phyloP scores from a whole-genome alignment of 106 monocot genomes.

The Phalaenopsis aphrodite region DNA sequence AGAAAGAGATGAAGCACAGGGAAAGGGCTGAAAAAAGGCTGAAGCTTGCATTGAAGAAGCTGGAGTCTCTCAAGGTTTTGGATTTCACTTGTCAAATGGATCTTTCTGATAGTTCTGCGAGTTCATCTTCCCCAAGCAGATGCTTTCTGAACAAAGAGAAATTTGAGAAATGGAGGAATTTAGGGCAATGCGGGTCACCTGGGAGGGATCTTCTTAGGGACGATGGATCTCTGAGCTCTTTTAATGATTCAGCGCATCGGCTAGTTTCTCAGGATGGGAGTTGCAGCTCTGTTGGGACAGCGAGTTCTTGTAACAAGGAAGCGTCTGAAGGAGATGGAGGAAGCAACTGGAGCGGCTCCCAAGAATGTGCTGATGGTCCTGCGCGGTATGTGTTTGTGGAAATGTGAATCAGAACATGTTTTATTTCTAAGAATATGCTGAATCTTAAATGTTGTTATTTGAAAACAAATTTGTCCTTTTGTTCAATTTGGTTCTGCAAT shows the following conservation, averaged over 20 bases:
- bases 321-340: neutral
- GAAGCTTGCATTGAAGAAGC: constrained; percentile 57
- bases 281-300: constrained; percentile 34
- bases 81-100: constrained; percentile 11
- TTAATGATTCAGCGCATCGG: constrained; percentile 13
- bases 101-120: constrained; percentile 25
- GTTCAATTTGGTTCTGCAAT: no score
- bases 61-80: constrained; percentile 56
- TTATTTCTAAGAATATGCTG: no score
- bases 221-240: constrained; percentile 10
- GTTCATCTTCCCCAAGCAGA: constrained; percentile 16
- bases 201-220: neutral
- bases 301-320: constrained; percentile 23
- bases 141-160: neutral
- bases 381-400: constrained; percentile 15
- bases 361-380: neutral
- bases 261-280: constrained; percentile 34
- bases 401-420: neutral
- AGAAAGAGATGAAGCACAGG: constrained; percentile 55
- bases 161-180: constrained; percentile 5
- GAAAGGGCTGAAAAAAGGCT: constrained; percentile 72
- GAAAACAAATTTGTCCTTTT: no score
- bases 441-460: no score
- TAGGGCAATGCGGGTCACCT: neutral
- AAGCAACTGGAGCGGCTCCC: neutral